Conservation (phyloP, 257 asterid genomes). For the Galeopsis tetrahit region DNA sequence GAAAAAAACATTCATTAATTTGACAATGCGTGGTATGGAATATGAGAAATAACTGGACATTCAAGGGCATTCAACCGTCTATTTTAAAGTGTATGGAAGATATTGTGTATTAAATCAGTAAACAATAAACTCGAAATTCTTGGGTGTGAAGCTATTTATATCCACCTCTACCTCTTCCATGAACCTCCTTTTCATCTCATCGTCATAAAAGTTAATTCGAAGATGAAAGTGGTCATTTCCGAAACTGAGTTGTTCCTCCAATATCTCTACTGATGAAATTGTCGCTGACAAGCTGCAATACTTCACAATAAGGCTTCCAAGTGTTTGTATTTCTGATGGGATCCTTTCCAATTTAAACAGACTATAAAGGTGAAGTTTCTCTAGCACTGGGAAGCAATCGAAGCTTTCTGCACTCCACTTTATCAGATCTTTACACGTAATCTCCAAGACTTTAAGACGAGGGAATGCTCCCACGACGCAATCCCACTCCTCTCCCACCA, state of each 20-base stretch:
- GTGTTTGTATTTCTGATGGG: not conserved
- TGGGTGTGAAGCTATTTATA: not conserved
- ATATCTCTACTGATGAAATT: not conserved
- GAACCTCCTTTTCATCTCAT: not conserved
- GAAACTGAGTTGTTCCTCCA: not conserved
- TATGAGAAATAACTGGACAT: too few species aligned
- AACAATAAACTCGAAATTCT: not conserved
- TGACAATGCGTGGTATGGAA: too few species aligned
- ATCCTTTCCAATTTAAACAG: not conserved
- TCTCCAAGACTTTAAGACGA: not conserved
- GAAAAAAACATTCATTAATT: too few species aligned
- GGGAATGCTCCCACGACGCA: not conserved
- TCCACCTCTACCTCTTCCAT: conserved; percentile 1
- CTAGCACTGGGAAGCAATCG: not conserved
- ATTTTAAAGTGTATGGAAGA: too few species aligned
- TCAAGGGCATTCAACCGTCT: too few species aligned
- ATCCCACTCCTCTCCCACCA: not conserved
- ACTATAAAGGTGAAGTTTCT: not conserved
- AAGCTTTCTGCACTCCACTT: not conserved
- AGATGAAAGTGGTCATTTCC: not conserved
- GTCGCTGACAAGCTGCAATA: not conserved
- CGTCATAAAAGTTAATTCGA: not conserved
- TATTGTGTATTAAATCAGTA: too few species aligned
- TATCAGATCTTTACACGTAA: not conserved
- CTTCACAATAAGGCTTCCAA: not conserved